Base-by-base conservation (phyloP, 495 filamentous ascomycete genomes). In the Penicillium cinerascens region DNA sequence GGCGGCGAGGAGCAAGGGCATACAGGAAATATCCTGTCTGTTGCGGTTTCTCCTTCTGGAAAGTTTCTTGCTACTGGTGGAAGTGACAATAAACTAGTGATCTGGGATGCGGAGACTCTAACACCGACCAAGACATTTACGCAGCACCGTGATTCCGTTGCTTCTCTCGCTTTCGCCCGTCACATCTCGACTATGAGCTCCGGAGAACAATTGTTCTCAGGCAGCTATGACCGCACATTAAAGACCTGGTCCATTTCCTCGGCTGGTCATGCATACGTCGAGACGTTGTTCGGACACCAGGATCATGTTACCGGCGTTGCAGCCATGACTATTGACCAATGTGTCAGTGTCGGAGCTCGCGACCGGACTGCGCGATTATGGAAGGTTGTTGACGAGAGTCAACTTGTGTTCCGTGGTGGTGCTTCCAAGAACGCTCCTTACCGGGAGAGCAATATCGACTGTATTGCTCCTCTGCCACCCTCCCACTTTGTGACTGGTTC, bases 341-440 rank as follows among this genome's bases (percentile, higher is more conserved):
- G 93, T 66, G 78, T 97, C 47, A 89, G 84, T 54, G 93, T 95
- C 17, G 93, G 93, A 52, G 87, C 87, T 25, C 79, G 92, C 44
- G 93, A 98, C 65, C 85, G 92, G 20, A 96, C 93, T 0, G 92
- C 91, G n/a, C 78, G 93, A 25, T 69, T 96, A 54, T 98, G 93
- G 93, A 98, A 97, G 68, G 91, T 97, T 2, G 84, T 91, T 22
- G 93, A 98, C 50, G 93, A 98, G 64, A 87, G 85, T 1, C 95
- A 97, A 64, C 79, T 97, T 4, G 92, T 97, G 1, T 98, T 97
- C 71, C 86, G 92, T 36, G 92, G 91, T 39, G 91, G 89, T 36
- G 85, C 79, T 18, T 63, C 67, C 20, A 76, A 74, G 73, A 55
- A 78, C 69, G 67, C 64, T 21, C 59, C 64, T 4, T 82, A 86